Evolutionary conservation across 2,329 filamentous ascomycete species (phyloP).

Genomic region (Volutella citrinella): DNA sequence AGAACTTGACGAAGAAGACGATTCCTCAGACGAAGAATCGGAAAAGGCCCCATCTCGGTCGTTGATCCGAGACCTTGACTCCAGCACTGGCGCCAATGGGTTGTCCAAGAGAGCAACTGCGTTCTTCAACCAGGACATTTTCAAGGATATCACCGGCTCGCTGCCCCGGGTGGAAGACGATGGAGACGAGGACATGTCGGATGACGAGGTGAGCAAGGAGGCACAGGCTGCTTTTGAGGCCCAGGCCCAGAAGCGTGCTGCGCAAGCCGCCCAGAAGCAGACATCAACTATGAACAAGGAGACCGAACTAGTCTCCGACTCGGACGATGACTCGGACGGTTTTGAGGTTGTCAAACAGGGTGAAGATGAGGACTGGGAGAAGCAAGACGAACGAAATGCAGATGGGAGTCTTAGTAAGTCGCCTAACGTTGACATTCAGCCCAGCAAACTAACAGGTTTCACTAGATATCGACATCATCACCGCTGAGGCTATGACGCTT

Average conservation of each 20-base stretch:
- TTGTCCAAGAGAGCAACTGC: slow-evolving; percentile 60
- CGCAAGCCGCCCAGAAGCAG: slow-evolving; percentile 6
- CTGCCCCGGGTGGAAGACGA: slow-evolving; percentile 45
- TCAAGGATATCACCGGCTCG: slow-evolving; percentile 73
- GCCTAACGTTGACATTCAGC: no score
- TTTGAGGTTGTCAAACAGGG: slow-evolving; percentile 61
- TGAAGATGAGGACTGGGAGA: slow-evolving; percentile 63
- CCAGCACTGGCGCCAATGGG: not conserved
- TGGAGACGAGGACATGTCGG: slow-evolving; percentile 17
- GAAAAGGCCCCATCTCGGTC: slow-evolving; percentile 23
- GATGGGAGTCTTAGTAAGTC: slow-evolving; percentile 60
- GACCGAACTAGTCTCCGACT: slow-evolving; percentile 30
- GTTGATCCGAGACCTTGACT: slow-evolving; percentile 37
- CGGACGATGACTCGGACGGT: slow-evolving; percentile 41
- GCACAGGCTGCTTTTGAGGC: slow-evolving; percentile 22
- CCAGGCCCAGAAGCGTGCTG: slow-evolving; percentile 16
- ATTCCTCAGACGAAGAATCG: slow-evolving; percentile 34
- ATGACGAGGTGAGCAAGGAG: slow-evolving; percentile 34
- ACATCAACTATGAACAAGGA: no score
- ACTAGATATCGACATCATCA: slow-evolving; percentile 94
- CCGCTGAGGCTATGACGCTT: slow-evolving; percentile 97
- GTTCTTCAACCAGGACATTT: slow-evolving; percentile 95
- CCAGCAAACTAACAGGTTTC: no score
- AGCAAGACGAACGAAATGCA: slow-evolving; percentile 58
- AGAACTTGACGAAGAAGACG: slow-evolving; percentile 59